These are phyloP conservation scores for Phytophthora pisi DNA, from an alignment of 352 stramenopile genomes.

Conservation along the genomic window DNA sequence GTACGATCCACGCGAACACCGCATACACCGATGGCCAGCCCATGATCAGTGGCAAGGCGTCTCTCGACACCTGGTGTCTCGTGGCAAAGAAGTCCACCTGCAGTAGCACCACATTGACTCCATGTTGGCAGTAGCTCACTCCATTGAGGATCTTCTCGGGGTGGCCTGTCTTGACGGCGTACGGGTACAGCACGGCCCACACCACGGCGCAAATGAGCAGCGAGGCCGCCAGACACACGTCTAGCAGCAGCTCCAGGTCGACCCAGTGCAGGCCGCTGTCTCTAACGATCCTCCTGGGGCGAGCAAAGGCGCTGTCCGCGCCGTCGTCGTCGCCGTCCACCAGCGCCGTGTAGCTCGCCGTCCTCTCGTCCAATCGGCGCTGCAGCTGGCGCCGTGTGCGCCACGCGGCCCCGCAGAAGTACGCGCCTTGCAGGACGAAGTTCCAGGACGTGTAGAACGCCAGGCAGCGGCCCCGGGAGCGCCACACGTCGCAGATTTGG, in stretches of 20 bases:
- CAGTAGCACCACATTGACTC: conserved; percentile 69
- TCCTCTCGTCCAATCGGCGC: conserved; percentile 24
- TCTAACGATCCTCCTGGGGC: conserved; percentile 16
- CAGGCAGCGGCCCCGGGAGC: conserved; percentile 54
- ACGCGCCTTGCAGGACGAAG: conserved; percentile 72
- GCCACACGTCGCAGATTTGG: conserved; percentile 65
- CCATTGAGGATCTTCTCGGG: conserved; percentile 69
- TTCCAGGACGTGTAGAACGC: conserved; percentile 90
- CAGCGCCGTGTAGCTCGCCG: conserved; percentile 43
- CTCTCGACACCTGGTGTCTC: conserved; percentile 56
- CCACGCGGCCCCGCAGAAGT: conserved; percentile 51
- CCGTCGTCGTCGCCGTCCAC: conserved; percentile 45
- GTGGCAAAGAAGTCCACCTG: conserved; percentile 68
- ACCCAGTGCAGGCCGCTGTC: conserved; percentile 48
- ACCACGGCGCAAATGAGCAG: conserved; percentile 76
- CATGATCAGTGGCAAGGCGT: conserved; percentile 65
- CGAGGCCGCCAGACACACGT: conserved; percentile 68
- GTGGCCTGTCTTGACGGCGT: conserved; percentile 51
- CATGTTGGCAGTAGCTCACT: conserved; percentile 85
- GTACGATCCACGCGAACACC: conserved; percentile 80
- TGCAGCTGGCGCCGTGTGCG: conserved; percentile 39
- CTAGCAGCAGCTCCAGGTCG: conserved; percentile 65
- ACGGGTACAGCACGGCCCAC: conserved; percentile 79
- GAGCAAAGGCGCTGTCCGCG: conserved; percentile 19
- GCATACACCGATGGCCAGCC: conserved; percentile 69